phyloP scores from a whole-genome alignment of 163 green algal genomes.

The Chloroidium sp. region DNA sequence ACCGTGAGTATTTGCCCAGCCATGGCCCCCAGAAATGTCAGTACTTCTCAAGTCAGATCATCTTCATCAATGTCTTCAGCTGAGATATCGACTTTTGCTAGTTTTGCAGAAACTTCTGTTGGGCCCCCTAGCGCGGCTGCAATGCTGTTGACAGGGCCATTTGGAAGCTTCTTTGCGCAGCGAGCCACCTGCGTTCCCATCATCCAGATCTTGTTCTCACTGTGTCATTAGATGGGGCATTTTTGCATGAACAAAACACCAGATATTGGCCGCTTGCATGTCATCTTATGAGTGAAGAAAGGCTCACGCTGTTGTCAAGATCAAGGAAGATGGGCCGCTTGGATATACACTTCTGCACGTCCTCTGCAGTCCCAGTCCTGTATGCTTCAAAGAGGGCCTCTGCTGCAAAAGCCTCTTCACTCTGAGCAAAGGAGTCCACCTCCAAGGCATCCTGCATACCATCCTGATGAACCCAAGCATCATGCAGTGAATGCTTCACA shows the following conservation, averaged over 20 bases:
- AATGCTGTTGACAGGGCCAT: constrained; percentile 19
- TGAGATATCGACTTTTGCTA: neutral
- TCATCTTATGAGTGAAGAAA: neutral
- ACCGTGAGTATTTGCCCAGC: too few species aligned
- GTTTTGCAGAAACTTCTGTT: neutral
- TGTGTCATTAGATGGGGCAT: neutral
- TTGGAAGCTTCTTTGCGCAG: constrained; percentile 34
- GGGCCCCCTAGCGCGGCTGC: constrained; percentile 20
- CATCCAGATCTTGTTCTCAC: neutral
- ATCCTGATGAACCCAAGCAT: constrained; percentile 39
- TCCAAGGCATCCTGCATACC: constrained; percentile 54
- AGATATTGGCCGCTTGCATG: neutral
- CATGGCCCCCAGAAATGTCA: neutral
- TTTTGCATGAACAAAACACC: neutral
- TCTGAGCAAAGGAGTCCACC: constrained; percentile 44
- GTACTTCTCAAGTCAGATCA: constrained; percentile 11
- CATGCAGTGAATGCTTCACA: neutral
- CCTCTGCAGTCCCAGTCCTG: constrained; percentile 21
- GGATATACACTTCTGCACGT: constrained; percentile 25
- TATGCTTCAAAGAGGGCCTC: constrained; percentile 68
- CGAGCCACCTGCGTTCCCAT: constrained; percentile 22
- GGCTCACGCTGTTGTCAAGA: constrained; percentile 49
- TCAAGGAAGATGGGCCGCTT: constrained; percentile 37
- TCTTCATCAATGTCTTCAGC: constrained; percentile 11
- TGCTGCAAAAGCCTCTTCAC: constrained; percentile 59